Evolutionary conservation across 192 early-diverging fungal species (phyloP), one percentile per base, ranked within the genome.

Genomic region (Backusella tarrabulga): DNA sequence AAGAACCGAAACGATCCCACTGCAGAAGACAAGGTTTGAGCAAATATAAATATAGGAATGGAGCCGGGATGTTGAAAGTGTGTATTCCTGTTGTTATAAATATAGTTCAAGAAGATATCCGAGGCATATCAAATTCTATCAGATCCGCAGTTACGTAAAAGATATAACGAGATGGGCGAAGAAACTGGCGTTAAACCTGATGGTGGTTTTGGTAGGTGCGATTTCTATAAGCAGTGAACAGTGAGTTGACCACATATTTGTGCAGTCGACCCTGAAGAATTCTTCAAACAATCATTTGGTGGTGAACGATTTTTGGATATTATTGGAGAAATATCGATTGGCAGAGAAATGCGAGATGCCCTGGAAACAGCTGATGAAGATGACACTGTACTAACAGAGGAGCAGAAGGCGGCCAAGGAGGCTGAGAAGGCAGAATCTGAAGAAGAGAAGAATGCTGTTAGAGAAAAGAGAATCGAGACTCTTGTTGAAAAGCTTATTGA

Each of bases 261-360:
- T 50, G 86, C 90, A 88, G 90, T 95, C 46, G 96, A 99, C 76
- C 95, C 98, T 19, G 90, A 93, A 66, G 94, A 94, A 71, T 98
- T 99, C 87, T 99, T 99, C 84, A 93, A 88, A 77, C 92, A 96
- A 86, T 93, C 95, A 67, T 99, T 99, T 88, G 98, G 98, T 70
- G 97, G 97, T 40, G 98, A 98, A 79, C 92, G 94, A 67, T 99
- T 99, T 87, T 89, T 93, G n/a, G 93, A 95, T 83, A 93, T 98
- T 81, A 97, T 99, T 84, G 98, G 98, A 36, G 98, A 98, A 79
- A 95, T 99, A 70, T 96, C 95, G 21, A 97, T 99, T 77, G 96
- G 95, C 38, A 86, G 91, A 67, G 97, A 98, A 75, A 96, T 99
- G 84, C 90, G 90, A 67, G 93, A 95, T 56, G 94, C 94, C 34